Percentiles rank a stretch among this genome's conserved stretches.
These are phyloP conservation scores for Macrolepiota albuminosa DNA, from an alignment of 768 basidiomycete genomes.

Conservation along the genomic window DNA sequence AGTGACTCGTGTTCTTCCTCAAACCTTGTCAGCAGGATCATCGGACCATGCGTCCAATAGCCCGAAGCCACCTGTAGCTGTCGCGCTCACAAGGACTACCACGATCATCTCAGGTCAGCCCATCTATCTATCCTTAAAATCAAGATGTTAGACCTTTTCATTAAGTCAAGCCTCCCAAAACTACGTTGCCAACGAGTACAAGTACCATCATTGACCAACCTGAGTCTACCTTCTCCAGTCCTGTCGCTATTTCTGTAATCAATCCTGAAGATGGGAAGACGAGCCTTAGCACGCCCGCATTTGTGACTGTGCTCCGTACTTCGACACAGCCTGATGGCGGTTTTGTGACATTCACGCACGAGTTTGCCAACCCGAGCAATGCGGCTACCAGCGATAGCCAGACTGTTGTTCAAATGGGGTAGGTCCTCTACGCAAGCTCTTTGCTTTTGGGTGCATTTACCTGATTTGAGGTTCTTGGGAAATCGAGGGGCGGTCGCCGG, in stretches of 20 bases:
- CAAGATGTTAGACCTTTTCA: not conserved
- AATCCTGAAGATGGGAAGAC: slow-evolving; percentile 30
- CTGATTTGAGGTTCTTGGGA: slow-evolving; percentile 47
- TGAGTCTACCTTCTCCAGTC: slow-evolving; percentile 39
- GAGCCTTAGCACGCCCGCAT: slow-evolving; percentile 36
- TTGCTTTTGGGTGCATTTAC: not conserved
- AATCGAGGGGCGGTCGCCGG: slow-evolving; percentile 70
- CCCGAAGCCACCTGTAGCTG: not conserved
- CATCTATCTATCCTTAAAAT: not conserved
- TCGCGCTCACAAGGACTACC: not conserved
- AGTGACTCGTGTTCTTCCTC: not conserved
- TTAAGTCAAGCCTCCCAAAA: slow-evolving; percentile 3
- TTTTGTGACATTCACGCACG: slow-evolving; percentile 44
- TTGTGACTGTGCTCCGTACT: slow-evolving; percentile 42
- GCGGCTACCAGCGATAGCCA: slow-evolving; percentile 19
- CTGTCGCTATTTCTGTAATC: slow-evolving; percentile 37
- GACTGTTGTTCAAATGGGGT: slow-evolving; percentile 20
- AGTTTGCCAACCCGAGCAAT: slow-evolving; percentile 46
- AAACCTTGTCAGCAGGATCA: not conserved
- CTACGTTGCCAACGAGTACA: slow-evolving; percentile 21
- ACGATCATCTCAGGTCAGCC: slow-evolving; percentile 8
- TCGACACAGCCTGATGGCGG: slow-evolving; percentile 41
- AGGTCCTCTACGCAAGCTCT: slow-evolving; percentile 1
- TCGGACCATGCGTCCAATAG: not conserved
- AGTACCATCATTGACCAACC: slow-evolving; percentile 37